A percentile compares a stretch with the other conserved stretches of the same genome.
Conservation (phyloP, 495 filamentous ascomycete species). For the Chaetomium cochliodes region DNA sequence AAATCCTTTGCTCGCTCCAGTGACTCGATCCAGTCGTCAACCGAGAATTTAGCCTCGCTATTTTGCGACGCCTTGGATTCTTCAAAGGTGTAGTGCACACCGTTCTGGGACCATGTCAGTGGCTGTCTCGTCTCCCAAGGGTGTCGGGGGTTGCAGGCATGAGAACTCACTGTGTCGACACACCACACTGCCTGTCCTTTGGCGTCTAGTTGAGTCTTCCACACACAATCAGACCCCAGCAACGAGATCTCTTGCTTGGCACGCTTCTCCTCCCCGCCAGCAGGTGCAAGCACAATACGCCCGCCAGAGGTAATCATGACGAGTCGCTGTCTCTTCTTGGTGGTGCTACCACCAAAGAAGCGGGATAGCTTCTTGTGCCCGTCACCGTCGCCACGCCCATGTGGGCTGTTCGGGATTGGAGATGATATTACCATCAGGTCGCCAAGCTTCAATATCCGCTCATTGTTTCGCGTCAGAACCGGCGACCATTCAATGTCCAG, state of each 20-base stretch:
- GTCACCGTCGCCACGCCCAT: constrained; percentile 55
- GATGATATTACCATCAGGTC: constrained; percentile 80
- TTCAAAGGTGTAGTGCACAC: constrained; percentile 92
- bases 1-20: constrained; percentile 80
- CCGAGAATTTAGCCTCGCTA: constrained; percentile 50
- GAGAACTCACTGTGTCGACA: constrained; percentile 80
- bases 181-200: constrained; percentile 87
- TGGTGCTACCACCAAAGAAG: constrained; percentile 84
- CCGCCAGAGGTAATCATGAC: constrained; percentile 95
- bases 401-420: constrained; percentile 67
- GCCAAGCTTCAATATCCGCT: constrained; percentile 91
- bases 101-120: constrained; percentile 54
- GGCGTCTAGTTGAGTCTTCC: constrained; percentile 73
- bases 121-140: constrained; percentile 3
- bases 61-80: constrained; percentile 42
- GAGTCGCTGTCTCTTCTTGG: constrained; percentile 89
- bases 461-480: constrained; percentile 83
- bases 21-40: constrained; percentile 84
- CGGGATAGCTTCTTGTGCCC: constrained; percentile 80
- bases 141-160: not conserved
- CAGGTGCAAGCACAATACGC: constrained; percentile 84
- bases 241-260: constrained; percentile 87
- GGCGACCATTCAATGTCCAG: constrained; percentile 99
- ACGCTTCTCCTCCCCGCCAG: constrained; percentile 94
- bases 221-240: constrained; percentile 66